These are phyloP conservation scores for Hyaloscypha variabilis DNA, from an alignment of 495 filamentous ascomycete genomes.

Conservation along the genomic window DNA sequence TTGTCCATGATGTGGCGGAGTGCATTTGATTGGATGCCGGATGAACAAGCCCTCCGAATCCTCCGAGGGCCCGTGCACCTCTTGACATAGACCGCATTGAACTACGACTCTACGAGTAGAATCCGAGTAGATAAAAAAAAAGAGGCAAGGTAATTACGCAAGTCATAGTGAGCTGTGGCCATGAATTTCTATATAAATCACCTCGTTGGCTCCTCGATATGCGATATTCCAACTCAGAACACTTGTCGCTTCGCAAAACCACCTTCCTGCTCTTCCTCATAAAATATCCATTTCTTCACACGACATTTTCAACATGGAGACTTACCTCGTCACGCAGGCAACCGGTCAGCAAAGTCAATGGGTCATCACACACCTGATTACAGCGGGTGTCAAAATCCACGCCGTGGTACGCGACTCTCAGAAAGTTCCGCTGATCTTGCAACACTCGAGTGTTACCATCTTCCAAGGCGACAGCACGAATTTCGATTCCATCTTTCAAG, in stretches of 20 bases:
- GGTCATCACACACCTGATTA: slow-evolving; percentile 39
- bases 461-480: slow-evolving; percentile 45
- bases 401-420: slow-evolving; percentile 42
- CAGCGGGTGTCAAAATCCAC: slow-evolving; percentile 38
- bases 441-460: slow-evolving; percentile 39
- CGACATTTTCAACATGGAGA: slow-evolving; percentile 34
- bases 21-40: slow-evolving; percentile 3
- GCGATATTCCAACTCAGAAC: slow-evolving; percentile 14
- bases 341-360: slow-evolving; percentile 50
- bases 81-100: neutral
- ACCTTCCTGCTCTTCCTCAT: slow-evolving; percentile 6
- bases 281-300: slow-evolving; percentile 11
- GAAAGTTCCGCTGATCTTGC: slow-evolving; percentile 34
- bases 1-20: neutral
- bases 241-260: slow-evolving; percentile 8
- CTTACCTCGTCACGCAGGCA: slow-evolving; percentile 47
- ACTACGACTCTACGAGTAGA: slow-evolving; percentile 3
- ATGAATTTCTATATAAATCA: slow-evolving; percentile 7
- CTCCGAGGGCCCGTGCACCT: neutral
- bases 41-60: neutral
- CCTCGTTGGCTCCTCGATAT: slow-evolving; percentile 9
- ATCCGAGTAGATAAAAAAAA: neutral
- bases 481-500: slow-evolving; percentile 37
- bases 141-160: slow-evolving; percentile 12
- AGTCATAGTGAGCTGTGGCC: slow-evolving; percentile 6